Conservation (phyloP, 495 filamentous ascomycete species). For the Niebla homalea region DNA sequence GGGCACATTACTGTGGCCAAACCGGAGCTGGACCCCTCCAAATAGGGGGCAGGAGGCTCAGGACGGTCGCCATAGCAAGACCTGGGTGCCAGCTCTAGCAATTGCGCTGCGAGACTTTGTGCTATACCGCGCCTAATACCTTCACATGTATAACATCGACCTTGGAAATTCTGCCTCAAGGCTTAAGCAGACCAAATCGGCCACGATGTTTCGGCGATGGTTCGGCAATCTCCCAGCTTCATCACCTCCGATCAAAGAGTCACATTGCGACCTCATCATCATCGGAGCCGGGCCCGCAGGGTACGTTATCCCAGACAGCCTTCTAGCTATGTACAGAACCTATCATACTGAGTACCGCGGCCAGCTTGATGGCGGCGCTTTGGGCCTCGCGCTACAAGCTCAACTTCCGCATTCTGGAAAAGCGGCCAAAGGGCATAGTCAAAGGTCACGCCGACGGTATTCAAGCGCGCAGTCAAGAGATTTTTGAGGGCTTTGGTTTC, state of each 20-base stretch:
- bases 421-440: slow-evolving; percentile 38
- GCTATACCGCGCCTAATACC: too few relatives aligned
- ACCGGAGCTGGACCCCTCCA: too few relatives aligned
- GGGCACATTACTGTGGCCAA: too few relatives aligned
- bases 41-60: too few relatives aligned
- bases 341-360: not conserved
- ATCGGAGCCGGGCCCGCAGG: slow-evolving; percentile 56
- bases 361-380: slow-evolving; percentile 45
- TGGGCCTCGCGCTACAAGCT: slow-evolving; percentile 51
- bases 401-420: slow-evolving; percentile 47
- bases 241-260: not conserved
- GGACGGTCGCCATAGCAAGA: too few relatives aligned
- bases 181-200: too few relatives aligned
- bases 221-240: not conserved
- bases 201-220: too few relatives aligned
- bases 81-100: too few relatives aligned
- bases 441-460: slow-evolving; percentile 51
- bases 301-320: slow-evolving; percentile 3
- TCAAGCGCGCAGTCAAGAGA: slow-evolving; percentile 44
- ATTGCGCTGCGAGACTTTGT: too few relatives aligned
- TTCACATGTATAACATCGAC: too few relatives aligned
- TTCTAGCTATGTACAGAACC: not conserved
- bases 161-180: too few relatives aligned
- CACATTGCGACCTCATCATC: slow-evolving; percentile 36
- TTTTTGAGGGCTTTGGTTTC: slow-evolving; percentile 55